Evolutionary conservation across 2,329 filamentous ascomycete species (phyloP), one percentile per base, ranked within the genome.

Genomic region (Aspergillus aculeatus): DNA sequence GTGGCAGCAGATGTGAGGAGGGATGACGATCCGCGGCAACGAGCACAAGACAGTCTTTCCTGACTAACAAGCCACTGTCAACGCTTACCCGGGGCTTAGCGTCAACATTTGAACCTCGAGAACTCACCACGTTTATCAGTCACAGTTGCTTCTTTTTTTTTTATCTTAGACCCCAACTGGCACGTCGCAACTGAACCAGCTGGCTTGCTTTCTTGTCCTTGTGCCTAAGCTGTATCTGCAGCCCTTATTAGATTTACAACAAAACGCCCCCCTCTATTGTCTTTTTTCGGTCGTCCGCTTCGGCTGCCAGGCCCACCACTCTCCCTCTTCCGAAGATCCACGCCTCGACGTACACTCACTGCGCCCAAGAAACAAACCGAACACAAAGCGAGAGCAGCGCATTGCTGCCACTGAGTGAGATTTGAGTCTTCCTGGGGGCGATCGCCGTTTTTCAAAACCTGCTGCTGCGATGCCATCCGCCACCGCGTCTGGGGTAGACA

Each of bases 401-500:
- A 47, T 49, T 19, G 12, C 32, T 41, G 35, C 12, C 32, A n/a
- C 44, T 44, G 19, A 41, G 16, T 35, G 44, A 41, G 14, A 19
- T 3, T 4, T n/a, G 51, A 47, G 12, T 9, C 6, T 47, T 11
- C n/a, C 14, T 9, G 10, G 31, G 12, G 31, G n/a, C 10, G 14
- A 11, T 24, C 29, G 35, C 26, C 16, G 50, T 35, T 23, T 23
- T 23, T 19, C 31, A 23, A 47, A 35, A 41, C n/a, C 47, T 32
- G n/a, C 50, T 32, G n/a, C 50, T 26, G 52, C 57, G 57, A 78
- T 78, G 76, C 69, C 76, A 56, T 77, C 79, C 58, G 78, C 80
- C 61, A 77, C 75, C 55, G 74, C 80, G 48, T 81, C 80, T 59
- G 80, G 80, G 60, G 77, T 75, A 49, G 77, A 81, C 63, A 73